Percentiles rank a stretch among this genome's conserved stretches.
Conservation (phyloP, 176 grass and related monocot species). For the Oryza glaberrima region DNA sequence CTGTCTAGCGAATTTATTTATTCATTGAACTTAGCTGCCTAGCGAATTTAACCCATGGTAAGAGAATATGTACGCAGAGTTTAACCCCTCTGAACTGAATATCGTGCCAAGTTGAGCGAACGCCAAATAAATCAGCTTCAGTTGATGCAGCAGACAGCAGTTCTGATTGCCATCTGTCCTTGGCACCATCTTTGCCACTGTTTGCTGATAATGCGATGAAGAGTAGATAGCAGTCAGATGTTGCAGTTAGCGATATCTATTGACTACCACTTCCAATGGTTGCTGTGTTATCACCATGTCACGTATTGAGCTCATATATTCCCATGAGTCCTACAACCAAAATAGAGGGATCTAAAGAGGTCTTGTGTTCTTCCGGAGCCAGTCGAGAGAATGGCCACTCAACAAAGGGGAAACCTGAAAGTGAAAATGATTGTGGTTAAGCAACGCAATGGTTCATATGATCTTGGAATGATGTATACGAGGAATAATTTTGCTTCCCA, state of each 20-base stretch:
- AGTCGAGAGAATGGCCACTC: constrained; percentile 60
- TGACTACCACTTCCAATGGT: neutral
- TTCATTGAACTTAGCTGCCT: too few relatives aligned
- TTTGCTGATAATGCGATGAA: neutral
- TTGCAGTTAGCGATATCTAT: neutral
- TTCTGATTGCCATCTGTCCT: neutral
- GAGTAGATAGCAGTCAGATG: neutral
- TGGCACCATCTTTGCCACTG: neutral
- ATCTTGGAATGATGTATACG: neutral
- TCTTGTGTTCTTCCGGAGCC: constrained; percentile 88
- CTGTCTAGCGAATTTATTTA: too few relatives aligned
- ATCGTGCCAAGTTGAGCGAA: neutral
- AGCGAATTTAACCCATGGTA: neutral
- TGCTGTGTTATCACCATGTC: neutral
- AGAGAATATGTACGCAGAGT: neutral
- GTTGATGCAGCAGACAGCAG: neutral
- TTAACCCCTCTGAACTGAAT: neutral
- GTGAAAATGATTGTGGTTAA: constrained; percentile 31
- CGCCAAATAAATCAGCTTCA: neutral
- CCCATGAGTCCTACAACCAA: neutral
- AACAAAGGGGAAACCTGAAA: constrained; percentile 78
- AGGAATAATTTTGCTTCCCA: neutral
- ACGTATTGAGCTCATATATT: neutral
- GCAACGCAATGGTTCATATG: neutral
- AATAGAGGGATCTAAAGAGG: constrained; percentile 37